Percentiles rank a stretch among this genome's conserved stretches.
These are phyloP conservation scores for Tetrahymena thermophila DNA, from an alignment of 73 alveolate species.

Conservation along the genomic window DNA sequence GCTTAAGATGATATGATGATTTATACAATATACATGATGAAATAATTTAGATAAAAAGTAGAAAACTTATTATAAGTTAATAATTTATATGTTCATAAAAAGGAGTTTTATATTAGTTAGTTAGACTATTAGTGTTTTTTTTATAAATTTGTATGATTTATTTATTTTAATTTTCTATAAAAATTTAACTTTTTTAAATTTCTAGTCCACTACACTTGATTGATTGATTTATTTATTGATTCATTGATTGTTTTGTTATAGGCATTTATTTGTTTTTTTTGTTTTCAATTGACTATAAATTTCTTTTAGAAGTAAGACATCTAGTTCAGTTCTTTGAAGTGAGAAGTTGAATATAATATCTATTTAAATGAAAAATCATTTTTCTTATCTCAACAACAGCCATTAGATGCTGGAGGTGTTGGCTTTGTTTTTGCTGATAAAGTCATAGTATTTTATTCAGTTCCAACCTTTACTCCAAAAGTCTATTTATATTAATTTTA, in stretches of 20 bases:
- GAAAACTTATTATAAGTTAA: background rate
- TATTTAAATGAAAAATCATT: background rate
- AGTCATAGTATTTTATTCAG: slow-evolving; percentile 10
- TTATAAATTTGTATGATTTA: too few relatives aligned
- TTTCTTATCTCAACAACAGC: background rate
- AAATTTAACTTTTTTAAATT: background rate
- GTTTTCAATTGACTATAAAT: background rate
- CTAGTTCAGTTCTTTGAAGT: background rate
- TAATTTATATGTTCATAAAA: background rate
- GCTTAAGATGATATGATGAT: background rate
- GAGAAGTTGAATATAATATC: background rate
- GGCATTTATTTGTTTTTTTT: too few relatives aligned
- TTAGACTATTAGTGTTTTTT: background rate
- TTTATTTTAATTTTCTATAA: too few relatives aligned
- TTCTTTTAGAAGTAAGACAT: background rate
- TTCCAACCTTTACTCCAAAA: slow-evolving; percentile 38
- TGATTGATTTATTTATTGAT: too few relatives aligned
- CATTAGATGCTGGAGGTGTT: background rate
- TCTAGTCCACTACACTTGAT: too few relatives aligned
- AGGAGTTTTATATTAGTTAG: background rate
- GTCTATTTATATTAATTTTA: background rate
- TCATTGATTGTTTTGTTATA: too few relatives aligned
- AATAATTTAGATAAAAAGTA: background rate
- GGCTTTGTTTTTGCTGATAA: background rate
- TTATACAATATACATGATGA: background rate